phyloP scores from a whole-genome alignment of 2,329 filamentous ascomycete genomes.

The Exserohilum turcica region DNA sequence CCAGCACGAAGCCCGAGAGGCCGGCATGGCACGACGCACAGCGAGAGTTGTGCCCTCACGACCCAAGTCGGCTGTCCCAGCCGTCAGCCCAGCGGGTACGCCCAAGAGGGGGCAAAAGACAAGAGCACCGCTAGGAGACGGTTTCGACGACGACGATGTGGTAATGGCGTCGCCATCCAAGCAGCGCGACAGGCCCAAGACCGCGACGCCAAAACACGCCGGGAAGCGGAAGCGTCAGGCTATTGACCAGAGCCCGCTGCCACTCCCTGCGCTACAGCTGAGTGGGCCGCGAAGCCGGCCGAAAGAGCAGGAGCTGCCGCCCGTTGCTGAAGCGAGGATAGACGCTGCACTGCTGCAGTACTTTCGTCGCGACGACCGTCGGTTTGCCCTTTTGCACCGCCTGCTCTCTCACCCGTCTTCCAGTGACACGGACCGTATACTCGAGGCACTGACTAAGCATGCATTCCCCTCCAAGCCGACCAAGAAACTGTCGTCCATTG shows the following conservation, averaged over 20 bases:
- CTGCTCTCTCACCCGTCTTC: slow-evolving; percentile 66
- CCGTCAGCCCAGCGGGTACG: slow-evolving; percentile 55
- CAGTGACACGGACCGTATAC: slow-evolving; percentile 63
- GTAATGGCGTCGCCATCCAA: slow-evolving; percentile 61
- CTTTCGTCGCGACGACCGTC: slow-evolving; percentile 46
- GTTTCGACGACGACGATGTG: slow-evolving; percentile 73
- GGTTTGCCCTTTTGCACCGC: slow-evolving; percentile 60
- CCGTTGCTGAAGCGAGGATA: slow-evolving; percentile 8
- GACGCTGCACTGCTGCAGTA: slow-evolving; percentile 44
- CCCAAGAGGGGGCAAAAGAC: slow-evolving; percentile 64
- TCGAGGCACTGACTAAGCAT: slow-evolving; percentile 70
- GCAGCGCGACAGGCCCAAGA: slow-evolving; percentile 53
- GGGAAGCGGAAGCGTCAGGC: slow-evolving; percentile 71
- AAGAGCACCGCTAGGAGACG: slow-evolving; percentile 67
- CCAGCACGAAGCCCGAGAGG: slow-evolving; percentile 71
- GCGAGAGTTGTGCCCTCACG: slow-evolving; percentile 39
- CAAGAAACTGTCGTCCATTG: slow-evolving; percentile 66
- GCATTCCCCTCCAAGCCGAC: slow-evolving; percentile 64
- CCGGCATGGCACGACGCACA: slow-evolving; percentile 50
- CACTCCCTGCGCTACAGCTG: slow-evolving; percentile 58
- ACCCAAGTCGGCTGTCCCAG: slow-evolving; percentile 25
- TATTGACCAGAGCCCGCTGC: slow-evolving; percentile 68
- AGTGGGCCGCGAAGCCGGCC: slow-evolving; percentile 46
- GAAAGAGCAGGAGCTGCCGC: slow-evolving; percentile 39
- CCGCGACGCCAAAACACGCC: slow-evolving; percentile 64